Percentiles rank a stretch among this genome's conserved stretches.
phyloP scores from a whole-genome alignment of 352 stramenopile genomes.

The Globisporangium polare region DNA sequence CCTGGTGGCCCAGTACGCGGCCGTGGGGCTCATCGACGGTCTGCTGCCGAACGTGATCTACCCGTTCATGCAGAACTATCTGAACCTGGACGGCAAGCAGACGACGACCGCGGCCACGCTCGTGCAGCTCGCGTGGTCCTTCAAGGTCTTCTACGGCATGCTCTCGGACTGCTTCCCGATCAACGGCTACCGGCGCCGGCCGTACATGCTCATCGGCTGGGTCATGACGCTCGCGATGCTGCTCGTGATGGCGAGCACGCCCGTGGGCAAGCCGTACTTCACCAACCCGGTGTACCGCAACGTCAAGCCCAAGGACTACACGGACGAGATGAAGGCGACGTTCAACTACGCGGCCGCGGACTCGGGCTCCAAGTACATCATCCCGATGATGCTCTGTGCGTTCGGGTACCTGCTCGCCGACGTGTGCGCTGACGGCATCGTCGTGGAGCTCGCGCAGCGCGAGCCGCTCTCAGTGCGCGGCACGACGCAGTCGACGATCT shows the following conservation, averaged over 20 bases:
- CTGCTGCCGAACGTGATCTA: slow-evolving; percentile 18
- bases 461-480: slow-evolving; percentile 28
- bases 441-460: slow-evolving; percentile 31
- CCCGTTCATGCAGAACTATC: slow-evolving; percentile 33
- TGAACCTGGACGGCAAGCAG: slow-evolving; percentile 32
- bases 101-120: slow-evolving; percentile 34
- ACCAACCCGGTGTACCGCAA: slow-evolving; percentile 23
- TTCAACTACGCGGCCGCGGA: slow-evolving; percentile 27
- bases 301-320: slow-evolving; percentile 25
- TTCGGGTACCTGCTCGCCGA: slow-evolving; percentile 56
- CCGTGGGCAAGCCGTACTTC: slow-evolving; percentile 43
- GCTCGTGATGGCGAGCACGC: slow-evolving; percentile 36
- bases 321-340: slow-evolving; percentile 20
- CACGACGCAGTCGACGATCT: slow-evolving; percentile 19
- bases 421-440: slow-evolving; percentile 43
- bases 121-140: slow-evolving; percentile 41
- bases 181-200: slow-evolving; percentile 40
- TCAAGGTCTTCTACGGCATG: slow-evolving; percentile 60
- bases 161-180: slow-evolving; percentile 54
- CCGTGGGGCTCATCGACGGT: slow-evolving; percentile 21
- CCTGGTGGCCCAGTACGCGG: slow-evolving; percentile 20
- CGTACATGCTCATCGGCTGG: slow-evolving; percentile 58
- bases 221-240: slow-evolving; percentile 34
- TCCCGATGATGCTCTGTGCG: slow-evolving; percentile 46
- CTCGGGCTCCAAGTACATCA: slow-evolving; percentile 25